Percentiles rank a stretch among this genome's conserved stretches.
phyloP scores from a whole-genome alignment of 805 yeast genomes.

The Nakazawaea laoshanensis region DNA sequence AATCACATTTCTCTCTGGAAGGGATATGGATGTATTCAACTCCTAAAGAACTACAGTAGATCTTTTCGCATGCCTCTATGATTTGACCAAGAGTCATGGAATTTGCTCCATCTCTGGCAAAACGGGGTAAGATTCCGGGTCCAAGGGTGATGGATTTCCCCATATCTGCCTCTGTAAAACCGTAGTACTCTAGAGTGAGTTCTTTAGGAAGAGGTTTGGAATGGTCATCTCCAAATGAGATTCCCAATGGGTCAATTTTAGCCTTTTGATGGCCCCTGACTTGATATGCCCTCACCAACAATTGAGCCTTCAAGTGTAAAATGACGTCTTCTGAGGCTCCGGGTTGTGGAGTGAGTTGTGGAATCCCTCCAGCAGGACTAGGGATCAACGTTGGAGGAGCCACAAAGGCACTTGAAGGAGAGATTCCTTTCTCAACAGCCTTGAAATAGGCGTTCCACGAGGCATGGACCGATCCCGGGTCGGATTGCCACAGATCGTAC shows the following conservation, averaged over 20 bases:
- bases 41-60: slow-evolving; percentile 87
- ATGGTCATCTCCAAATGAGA: slow-evolving; percentile 68
- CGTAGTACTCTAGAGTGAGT: slow-evolving; percentile 85
- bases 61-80: slow-evolving; percentile 66
- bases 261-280: slow-evolving; percentile 98
- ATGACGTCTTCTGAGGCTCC: slow-evolving; percentile 56
- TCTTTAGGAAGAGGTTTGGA: slow-evolving; percentile 61
- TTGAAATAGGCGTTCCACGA: slow-evolving; percentile 97
- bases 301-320: slow-evolving; percentile 89
- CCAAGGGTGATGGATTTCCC: slow-evolving; percentile 83
- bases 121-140: slow-evolving; percentile 95
- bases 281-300: slow-evolving; percentile 96
- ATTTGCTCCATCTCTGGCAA: slow-evolving; percentile 52
- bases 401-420: slow-evolving; percentile 68
- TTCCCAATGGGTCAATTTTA: slow-evolving; percentile 89
- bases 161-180: slow-evolving; percentile 81
- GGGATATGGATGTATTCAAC: slow-evolving; percentile 96
- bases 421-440: slow-evolving; percentile 69
- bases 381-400: slow-evolving; percentile 93
- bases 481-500: slow-evolving; percentile 91
- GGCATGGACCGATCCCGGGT: slow-evolving; percentile 85
- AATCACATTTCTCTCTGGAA: slow-evolving; percentile 89
- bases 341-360: slow-evolving; percentile 38
- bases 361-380: slow-evolving; percentile 69
- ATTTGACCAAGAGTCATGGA: slow-evolving; percentile 73